Evolutionary conservation across 2,329 filamentous ascomycete genomes (phyloP).

Genomic region (Botrytis deweyae): DNA sequence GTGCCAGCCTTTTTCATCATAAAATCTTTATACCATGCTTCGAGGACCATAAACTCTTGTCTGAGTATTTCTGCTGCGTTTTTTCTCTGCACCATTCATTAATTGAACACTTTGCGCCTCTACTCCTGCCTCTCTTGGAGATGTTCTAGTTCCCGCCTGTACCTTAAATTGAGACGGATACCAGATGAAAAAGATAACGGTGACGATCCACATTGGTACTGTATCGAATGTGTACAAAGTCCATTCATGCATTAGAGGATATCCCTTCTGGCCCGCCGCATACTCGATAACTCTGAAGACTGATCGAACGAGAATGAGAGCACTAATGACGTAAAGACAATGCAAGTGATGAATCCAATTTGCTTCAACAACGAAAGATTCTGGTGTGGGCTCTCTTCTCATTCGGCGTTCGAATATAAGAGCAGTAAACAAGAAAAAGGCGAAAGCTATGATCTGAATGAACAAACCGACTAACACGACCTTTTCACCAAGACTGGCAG

Average conservation of each 20-base stretch:
- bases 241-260: slow-evolving; percentile 36
- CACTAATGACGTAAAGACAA: slow-evolving; percentile 44
- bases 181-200: slow-evolving; percentile 37
- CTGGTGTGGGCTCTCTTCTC: slow-evolving; percentile 25
- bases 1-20: neutral
- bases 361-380: slow-evolving; percentile 11
- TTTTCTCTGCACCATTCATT: neutral
- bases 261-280: slow-evolving; percentile 44
- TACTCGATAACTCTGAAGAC: slow-evolving; percentile 52
- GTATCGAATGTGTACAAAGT: slow-evolving; percentile 48
- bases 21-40: neutral
- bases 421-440: slow-evolving; percentile 52
- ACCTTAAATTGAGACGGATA: neutral
- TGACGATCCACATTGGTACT: slow-evolving; percentile 44
- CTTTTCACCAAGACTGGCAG: slow-evolving; percentile 43
- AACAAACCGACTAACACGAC: slow-evolving; percentile 57
- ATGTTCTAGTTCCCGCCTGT: neutral
- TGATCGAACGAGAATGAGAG: slow-evolving; percentile 48
- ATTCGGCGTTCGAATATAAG: slow-evolving; percentile 33
- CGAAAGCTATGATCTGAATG: slow-evolving; percentile 58
- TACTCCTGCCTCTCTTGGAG: neutral
- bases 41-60: neutral
- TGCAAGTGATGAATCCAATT: slow-evolving; percentile 42
- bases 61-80: neutral
- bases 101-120: neutral